Evolutionary conservation across 2,329 filamentous ascomycete genomes (phyloP), one percentile per base, ranked within the genome.

Genomic region (Penicillium paneum): DNA sequence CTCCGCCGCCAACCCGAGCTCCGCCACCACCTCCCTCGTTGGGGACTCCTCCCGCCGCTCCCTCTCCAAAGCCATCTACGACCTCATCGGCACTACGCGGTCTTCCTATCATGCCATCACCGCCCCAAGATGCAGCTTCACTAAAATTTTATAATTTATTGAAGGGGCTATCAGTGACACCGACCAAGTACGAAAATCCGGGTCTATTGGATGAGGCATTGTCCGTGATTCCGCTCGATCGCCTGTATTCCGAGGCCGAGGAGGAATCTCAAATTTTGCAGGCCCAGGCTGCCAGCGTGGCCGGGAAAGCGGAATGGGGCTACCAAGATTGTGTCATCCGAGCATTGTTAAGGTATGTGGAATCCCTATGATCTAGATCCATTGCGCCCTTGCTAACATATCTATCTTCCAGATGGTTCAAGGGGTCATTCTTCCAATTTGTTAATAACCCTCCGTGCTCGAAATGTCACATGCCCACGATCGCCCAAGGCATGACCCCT

Each of bases 271-370:
- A 97, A 71, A 86, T 97, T 29, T 79, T 96, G 64, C 85, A 89
- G 68, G 94, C 91, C 32, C 87, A 96, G 73, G 93, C 93, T 31
- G 89, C 89, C 69, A 96, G 91, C 63, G 86, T 96, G 77, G 90
- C 89, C 19, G 85, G 89, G 53, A 89, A 89, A 71, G 84, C 92
- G 1, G 88, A 91, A 78, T 97, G 93, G 93, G 93, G 92, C 54
- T 97, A 97, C 71, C 93, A 97, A 74, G 94, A 99, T 76, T 99
- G 93, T 72, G 91, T 97, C 52, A 88, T 97, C 68, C 84, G 90
- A 62, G 90, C 93, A 57, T 79, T 97, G 60, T 79, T 97, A 67
- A 87, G 86, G 89, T 91, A 79, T 65, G 85, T 76, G 32, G 46
- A 44, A 39, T 49, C 35, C 43, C 41, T 38, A 11, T 17, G 48